Conservation (phyloP, 305 asterid genomes). For the Striga hermonthica region DNA sequence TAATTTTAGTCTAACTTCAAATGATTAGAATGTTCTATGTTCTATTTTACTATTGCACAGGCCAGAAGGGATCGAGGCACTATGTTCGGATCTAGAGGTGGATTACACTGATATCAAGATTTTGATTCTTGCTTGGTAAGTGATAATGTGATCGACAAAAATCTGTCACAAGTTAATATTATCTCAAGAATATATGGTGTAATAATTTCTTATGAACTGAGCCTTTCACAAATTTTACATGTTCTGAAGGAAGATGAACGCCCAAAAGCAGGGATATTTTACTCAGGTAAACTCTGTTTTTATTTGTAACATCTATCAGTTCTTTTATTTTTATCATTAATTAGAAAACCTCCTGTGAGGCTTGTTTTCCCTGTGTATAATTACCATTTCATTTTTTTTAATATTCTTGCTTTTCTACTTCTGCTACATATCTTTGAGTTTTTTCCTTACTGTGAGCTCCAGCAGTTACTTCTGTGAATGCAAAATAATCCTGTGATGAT, state of each 20-base stretch:
- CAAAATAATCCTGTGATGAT: too few relatives aligned
- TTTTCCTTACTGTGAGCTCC: too few relatives aligned
- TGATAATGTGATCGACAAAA: slow-evolving; percentile 17
- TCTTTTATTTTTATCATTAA: too few relatives aligned
- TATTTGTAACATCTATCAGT: neutral
- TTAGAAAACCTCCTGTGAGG: too few relatives aligned
- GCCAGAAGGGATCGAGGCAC: slow-evolving; percentile 70
- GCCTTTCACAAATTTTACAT: slow-evolving; percentile 27
- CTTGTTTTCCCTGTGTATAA: too few relatives aligned
- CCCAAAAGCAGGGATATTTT: slow-evolving; percentile 84
- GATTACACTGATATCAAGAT: slow-evolving; percentile 63
- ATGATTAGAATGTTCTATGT: slow-evolving; percentile 13
- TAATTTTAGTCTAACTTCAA: slow-evolving; percentile 16
- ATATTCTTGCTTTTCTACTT: too few relatives aligned
- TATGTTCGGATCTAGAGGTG: slow-evolving; percentile 67
- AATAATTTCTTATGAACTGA: slow-evolving; percentile 30
- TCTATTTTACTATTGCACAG: slow-evolving; percentile 41
- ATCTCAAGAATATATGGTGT: slow-evolving; percentile 16
- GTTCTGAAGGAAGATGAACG: slow-evolving; percentile 67
- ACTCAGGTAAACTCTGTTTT: slow-evolving; percentile 47
- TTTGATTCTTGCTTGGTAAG: slow-evolving; percentile 84
- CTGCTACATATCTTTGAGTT: too few relatives aligned
- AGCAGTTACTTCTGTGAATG: too few relatives aligned
- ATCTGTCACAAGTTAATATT: slow-evolving; percentile 12
- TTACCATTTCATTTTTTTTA: too few relatives aligned